Base-by-base conservation (phyloP, 1,284 basidiomycete genomes). In the Boletellus dicymbophilus region DNA sequence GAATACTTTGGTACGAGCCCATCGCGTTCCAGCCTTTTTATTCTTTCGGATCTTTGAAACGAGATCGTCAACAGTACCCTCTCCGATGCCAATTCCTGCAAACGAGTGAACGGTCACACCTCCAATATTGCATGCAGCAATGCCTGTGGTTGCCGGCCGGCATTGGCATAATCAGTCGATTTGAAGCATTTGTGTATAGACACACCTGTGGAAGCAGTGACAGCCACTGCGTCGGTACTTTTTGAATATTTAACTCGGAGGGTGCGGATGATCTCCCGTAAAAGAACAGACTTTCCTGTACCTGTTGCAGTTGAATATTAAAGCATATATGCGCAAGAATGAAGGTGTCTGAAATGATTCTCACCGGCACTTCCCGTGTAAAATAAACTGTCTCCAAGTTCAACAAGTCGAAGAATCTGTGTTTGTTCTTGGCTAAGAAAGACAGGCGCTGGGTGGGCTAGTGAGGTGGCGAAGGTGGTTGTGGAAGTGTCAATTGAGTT, bases 341-440 rank as follows among this genome's bases (percentile, higher is more conserved):
- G 42, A 40, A 25, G 23, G 25, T n/a, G 33, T 21, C 25, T 66
- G 22, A 28, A 22, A 22, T 37, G 16, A 38, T 47, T 75, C 88
- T 61, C 58, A 95, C 94, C 94, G 52, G 94, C 96, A 73, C 91
- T 95, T 22, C 97, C 96, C 0, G 96, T 99, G 71, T 98, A 99
- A 65, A 99, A 99, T n/a, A 98, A 67, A 60, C 85, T 96, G 47
- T 86, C 72, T 3, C 83, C 84, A 15, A 81, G 72, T 25, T 85
- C 69, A 0, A 93, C 90, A 5, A 96, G 80, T 52, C 81, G 77
- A 52, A 96, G 71, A 38, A 98, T 91, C 56, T 88, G 80, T 47
- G 77, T 82, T 69, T 98, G 95, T 63, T 97, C 94, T 49, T 80
- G 72, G 63, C 92, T 95, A 51, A 98, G 75, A 59, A 76, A 79